Evolutionary conservation across 1,284 basidiomycete species (phyloP), one percentile per base, ranked within the genome.

Genomic region (Puccinia novopanici): DNA sequence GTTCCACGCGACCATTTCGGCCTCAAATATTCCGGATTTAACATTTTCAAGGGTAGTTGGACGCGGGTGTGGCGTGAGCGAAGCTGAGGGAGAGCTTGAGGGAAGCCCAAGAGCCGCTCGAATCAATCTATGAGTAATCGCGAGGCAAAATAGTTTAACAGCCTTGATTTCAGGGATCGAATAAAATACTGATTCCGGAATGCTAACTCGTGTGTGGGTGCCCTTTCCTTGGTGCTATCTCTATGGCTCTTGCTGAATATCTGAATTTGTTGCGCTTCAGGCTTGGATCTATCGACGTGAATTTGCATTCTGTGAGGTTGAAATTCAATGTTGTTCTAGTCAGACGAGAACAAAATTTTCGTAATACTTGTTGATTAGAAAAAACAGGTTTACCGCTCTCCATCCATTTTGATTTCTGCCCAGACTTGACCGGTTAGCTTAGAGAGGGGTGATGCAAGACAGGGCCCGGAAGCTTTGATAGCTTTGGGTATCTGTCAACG

Each of bases 351-450:
- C 63, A 75, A 17, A 30, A 50, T 40, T 55, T 75, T 77, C 1
- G 52, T 68, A 30, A 34, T 34, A 34, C 4, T 34, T 34, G 1
- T 34, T 34, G 34, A 34, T 34, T 34, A 34, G 34, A 15, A 68
- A 61, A 70, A 5, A 15, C 45, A 63, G 4, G 80, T 84, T 75
- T 77, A 92, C 84, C 93, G 88, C 85, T 95, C 93, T 8, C 94
- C 94, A 82, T 95, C 94, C 84, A 94, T 94, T 85, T 96, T 95
- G 0, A 90, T 93, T 86, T 96, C 94, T 0, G 91, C 92, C 90
- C 91, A 94, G 2, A 93, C 87, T 68, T 84, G 86, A 6, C 87
- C 83, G 63, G 70, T 82, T 2, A 81, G 76, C 0, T 82, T 81
- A 0, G 67, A 52, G 0, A 59, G 30, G 19, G 82, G 81, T 0